phyloP scores from a whole-genome alignment of 169 alveolate species.

The Plasmodium knowlesi region DNA sequence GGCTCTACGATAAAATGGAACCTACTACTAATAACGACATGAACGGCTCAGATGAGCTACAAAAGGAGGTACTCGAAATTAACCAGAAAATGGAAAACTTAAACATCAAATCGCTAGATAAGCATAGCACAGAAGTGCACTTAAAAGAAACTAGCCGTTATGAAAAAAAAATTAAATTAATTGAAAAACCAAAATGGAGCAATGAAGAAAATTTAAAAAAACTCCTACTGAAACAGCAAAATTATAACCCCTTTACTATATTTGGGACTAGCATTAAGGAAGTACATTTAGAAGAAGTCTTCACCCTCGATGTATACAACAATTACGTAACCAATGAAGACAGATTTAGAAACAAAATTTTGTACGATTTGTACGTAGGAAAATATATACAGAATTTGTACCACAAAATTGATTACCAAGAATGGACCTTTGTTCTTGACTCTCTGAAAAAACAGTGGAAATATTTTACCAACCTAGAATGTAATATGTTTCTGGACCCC shows the following conservation, averaged over 20 bases:
- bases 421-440: slow-evolving; percentile 38
- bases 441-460: slow-evolving; percentile 57
- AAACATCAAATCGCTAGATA: slow-evolving; percentile 24
- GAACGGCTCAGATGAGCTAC: slow-evolving; percentile 35
- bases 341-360: slow-evolving; percentile 39
- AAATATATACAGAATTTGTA: slow-evolving; percentile 61
- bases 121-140: background rate
- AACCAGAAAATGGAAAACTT: slow-evolving; percentile 27
- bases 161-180: slow-evolving; percentile 67
- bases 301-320: slow-evolving; percentile 58
- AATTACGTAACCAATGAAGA: slow-evolving; percentile 68
- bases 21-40: background rate
- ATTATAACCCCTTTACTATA: slow-evolving; percentile 67
- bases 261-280: slow-evolving; percentile 65
- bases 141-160: background rate
- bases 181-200: slow-evolving; percentile 51
- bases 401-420: slow-evolving; percentile 12
- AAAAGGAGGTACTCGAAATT: slow-evolving; percentile 44
- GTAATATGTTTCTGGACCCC: slow-evolving; percentile 67
- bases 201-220: slow-evolving; percentile 30
- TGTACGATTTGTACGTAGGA: slow-evolving; percentile 48
- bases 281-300: slow-evolving; percentile 62
- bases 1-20: slow-evolving; percentile 19
- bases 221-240: slow-evolving; percentile 40
- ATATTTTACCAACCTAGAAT: slow-evolving; percentile 51